These are phyloP conservation scores for Kuraishia hungarica DNA, from an alignment of 805 yeast species.

Conservation along the genomic window DNA sequence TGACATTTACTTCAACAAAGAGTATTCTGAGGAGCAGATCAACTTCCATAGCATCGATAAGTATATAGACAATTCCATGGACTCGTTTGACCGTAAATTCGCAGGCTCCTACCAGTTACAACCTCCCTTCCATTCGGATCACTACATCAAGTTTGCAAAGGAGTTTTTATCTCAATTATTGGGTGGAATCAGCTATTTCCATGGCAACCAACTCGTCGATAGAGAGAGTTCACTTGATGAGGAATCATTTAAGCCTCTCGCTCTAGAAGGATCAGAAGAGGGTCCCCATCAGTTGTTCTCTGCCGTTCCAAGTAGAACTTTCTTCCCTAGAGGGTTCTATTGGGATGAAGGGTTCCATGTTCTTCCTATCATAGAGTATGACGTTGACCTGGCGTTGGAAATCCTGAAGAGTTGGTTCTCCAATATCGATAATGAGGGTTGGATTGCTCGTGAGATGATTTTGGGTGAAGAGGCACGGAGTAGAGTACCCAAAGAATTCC, in stretches of 20 bases:
- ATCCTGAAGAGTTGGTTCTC: constrained; percentile 83
- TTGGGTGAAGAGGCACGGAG: constrained; percentile 86
- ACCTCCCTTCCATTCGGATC: constrained; percentile 40
- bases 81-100: constrained; percentile 45
- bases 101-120: constrained; percentile 36
- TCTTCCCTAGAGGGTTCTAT: constrained; percentile 93
- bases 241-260: constrained; percentile 50
- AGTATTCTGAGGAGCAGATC: constrained; percentile 31
- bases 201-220: constrained; percentile 81
- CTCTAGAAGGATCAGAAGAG: constrained; percentile 46
- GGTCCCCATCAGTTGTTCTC: constrained; percentile 76
- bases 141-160: constrained; percentile 54
- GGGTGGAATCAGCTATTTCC: constrained; percentile 86
- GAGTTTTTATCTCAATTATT: constrained; percentile 73
- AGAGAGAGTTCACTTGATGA: constrained; percentile 60
- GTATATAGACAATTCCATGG: constrained; percentile 23
- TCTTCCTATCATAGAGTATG: constrained; percentile 73
- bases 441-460: constrained; percentile 96
- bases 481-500: constrained; percentile 78
- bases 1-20: constrained; percentile 53
- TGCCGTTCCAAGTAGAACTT: constrained; percentile 85
- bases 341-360: constrained; percentile 99
- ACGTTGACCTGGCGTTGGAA: constrained; percentile 72
- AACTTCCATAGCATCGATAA: constrained; percentile 25
- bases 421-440: constrained; percentile 81